Conservation (phyloP, 1,139 yeast species). For the Candida freyschussii region DNA sequence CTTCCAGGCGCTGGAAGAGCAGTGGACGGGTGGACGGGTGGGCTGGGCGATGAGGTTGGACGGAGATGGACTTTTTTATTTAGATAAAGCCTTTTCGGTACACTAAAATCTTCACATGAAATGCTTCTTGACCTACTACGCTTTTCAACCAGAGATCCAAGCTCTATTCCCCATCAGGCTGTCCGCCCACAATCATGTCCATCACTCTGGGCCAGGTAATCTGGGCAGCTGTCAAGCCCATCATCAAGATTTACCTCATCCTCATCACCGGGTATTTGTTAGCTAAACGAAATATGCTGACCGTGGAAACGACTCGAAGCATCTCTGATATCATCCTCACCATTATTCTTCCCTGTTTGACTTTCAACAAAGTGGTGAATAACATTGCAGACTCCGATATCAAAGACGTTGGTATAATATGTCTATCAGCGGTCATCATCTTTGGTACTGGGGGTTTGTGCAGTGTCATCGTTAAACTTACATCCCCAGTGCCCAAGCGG, state of each 20-base stretch:
- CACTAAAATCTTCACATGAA: too few relatives aligned
- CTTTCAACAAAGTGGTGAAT: slow-evolving; percentile 69
- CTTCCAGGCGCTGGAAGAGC: too few relatives aligned
- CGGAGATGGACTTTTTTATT: too few relatives aligned
- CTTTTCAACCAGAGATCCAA: too few relatives aligned
- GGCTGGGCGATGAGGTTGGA: too few relatives aligned
- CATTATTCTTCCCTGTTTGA: slow-evolving; percentile 71
- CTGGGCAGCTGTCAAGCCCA: slow-evolving; percentile 84
- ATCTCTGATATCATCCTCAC: slow-evolving; percentile 66
- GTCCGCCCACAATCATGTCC: too few relatives aligned
- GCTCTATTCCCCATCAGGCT: too few relatives aligned
- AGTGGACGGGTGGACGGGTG: too few relatives aligned
- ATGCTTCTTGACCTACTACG: too few relatives aligned
- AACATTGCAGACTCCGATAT: slow-evolving; percentile 69
- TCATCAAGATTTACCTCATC: slow-evolving; percentile 78
- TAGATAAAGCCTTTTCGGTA: too few relatives aligned
- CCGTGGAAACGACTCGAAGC: slow-evolving; percentile 71
- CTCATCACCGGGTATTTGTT: slow-evolving; percentile 65
- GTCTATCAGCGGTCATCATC: slow-evolving; percentile 9
- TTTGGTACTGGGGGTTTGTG: slow-evolving; percentile 14
- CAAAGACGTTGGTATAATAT: slow-evolving; percentile 65
- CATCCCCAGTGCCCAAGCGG: slow-evolving; percentile 52
- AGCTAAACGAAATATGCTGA: slow-evolving; percentile 60
- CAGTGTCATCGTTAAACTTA: slow-evolving; percentile 19
- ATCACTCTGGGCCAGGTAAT: slow-evolving; percentile 59